A percentile compares a stretch with the other conserved stretches of the same genome.
phyloP scores from a whole-genome alignment of 768 basidiomycete species.

The Auricularia heimuer region DNA sequence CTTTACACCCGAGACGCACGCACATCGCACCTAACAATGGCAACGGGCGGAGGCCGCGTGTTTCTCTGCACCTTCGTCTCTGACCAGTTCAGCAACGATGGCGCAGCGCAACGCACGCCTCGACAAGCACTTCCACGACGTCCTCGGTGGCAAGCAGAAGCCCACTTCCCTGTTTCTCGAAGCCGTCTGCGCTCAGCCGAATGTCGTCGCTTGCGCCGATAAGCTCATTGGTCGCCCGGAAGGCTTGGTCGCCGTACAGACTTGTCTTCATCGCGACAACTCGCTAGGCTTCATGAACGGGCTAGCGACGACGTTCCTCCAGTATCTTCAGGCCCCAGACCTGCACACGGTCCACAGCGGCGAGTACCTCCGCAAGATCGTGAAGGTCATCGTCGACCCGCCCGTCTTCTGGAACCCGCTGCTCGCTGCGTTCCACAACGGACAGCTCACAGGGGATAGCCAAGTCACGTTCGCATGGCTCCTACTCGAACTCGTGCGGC shows the following conservation, averaged over 20 bases:
- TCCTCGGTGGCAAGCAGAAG: constrained; percentile 1
- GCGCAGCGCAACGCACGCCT: not conserved
- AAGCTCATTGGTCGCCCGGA: constrained; percentile 25
- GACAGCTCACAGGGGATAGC: constrained; percentile 18
- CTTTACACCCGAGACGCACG: no score
- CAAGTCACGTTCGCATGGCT: constrained; percentile 37
- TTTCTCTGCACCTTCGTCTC: not conserved
- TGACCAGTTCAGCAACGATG: not conserved
- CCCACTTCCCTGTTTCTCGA: constrained; percentile 31
- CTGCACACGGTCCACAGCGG: constrained; percentile 35
- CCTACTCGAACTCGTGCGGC: constrained; percentile 37
- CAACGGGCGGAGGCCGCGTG: not conserved
- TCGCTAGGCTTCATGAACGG: constrained; percentile 34
- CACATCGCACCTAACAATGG: not conserved
- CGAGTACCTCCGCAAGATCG: constrained; percentile 27
- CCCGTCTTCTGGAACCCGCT: constrained; percentile 38
- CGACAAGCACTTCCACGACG: constrained; percentile 4
- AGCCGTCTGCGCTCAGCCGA: constrained; percentile 32
- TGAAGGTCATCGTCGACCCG: constrained; percentile 36
- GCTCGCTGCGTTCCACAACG: constrained; percentile 11
- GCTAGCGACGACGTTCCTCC: constrained; percentile 25
- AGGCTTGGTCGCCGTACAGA: constrained; percentile 32
- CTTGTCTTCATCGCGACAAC: constrained; percentile 32
- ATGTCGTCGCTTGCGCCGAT: constrained; percentile 28
- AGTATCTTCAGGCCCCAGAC: constrained; percentile 28